phyloP scores from a whole-genome alignment of 2,329 filamentous ascomycete species.

The Pseudocercospora ulei region DNA sequence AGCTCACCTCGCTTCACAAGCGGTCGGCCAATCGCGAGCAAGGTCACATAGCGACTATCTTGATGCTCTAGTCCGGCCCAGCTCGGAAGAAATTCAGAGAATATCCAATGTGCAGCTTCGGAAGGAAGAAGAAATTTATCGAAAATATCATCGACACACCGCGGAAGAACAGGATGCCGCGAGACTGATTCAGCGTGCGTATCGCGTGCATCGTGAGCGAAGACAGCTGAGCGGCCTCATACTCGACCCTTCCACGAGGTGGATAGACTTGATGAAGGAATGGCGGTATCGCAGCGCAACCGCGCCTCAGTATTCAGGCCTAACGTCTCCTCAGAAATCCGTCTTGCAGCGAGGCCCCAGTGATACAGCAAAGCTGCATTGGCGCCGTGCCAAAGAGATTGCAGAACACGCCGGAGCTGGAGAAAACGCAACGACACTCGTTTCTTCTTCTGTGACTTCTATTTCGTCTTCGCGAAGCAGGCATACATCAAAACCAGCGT shows the following conservation, averaged over 20 bases:
- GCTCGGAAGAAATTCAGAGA: slow-evolving; percentile 17
- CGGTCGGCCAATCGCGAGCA: slow-evolving; percentile 9
- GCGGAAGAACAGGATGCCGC: slow-evolving; percentile 28
- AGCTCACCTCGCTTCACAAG: not conserved
- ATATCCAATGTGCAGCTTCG: slow-evolving; percentile 26
- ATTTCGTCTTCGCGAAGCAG: slow-evolving; percentile 47
- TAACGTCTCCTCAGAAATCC: not conserved
- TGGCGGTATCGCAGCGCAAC: slow-evolving; percentile 26
- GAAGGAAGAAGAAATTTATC: slow-evolving; percentile 24
- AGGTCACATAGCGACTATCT: slow-evolving; percentile 27
- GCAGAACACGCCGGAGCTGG: slow-evolving; percentile 63
- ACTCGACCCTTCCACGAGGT: slow-evolving; percentile 58
- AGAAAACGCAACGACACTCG: slow-evolving; percentile 39
- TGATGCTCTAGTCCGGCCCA: slow-evolving; percentile 21
- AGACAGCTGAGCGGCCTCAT: slow-evolving; percentile 60
- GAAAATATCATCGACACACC: slow-evolving; percentile 24
- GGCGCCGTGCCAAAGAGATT: slow-evolving; percentile 63
- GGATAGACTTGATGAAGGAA: slow-evolving; percentile 51
- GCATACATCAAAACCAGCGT: slow-evolving; percentile 43
- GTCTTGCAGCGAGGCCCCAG: slow-evolving; percentile 4
- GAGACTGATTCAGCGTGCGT: slow-evolving; percentile 47
- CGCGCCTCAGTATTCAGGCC: slow-evolving; percentile 18
- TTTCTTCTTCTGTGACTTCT: slow-evolving; percentile 30
- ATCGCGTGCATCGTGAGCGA: slow-evolving; percentile 64
- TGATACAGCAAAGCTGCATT: slow-evolving; percentile 50